These are phyloP conservation scores for Candida taoyuanica DNA, from an alignment of 805 yeast genomes.

Conservation along the genomic window DNA sequence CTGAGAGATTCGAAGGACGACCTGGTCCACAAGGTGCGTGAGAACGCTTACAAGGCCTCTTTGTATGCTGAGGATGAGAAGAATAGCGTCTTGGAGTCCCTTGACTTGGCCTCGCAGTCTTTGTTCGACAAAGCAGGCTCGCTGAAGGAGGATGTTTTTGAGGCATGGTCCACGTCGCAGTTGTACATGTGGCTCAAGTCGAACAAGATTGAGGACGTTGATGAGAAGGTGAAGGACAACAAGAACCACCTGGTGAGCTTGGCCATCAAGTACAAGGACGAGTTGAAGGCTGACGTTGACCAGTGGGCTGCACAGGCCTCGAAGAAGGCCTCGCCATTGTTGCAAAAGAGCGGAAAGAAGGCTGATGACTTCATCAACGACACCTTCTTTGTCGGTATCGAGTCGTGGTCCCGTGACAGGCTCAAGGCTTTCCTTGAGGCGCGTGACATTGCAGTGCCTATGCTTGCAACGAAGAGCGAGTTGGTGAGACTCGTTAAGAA, in stretches of 20 bases:
- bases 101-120: constrained; percentile 33
- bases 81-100: constrained; percentile 34
- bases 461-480: constrained; percentile 36
- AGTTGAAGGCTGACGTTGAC: constrained; percentile 36
- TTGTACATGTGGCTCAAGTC: constrained; percentile 48
- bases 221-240: constrained; percentile 30
- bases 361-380: constrained; percentile 37
- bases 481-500: constrained; percentile 37
- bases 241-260: constrained; percentile 33
- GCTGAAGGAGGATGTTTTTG: constrained; percentile 40
- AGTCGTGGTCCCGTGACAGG: constrained; percentile 43
- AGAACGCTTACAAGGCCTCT: constrained; percentile 41
- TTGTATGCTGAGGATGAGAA: constrained; percentile 35
- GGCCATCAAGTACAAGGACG: constrained; percentile 32
- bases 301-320: constrained; percentile 32
- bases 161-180: constrained; percentile 51
- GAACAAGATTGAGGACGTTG: constrained; percentile 36
- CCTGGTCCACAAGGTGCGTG: constrained; percentile 41
- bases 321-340: constrained; percentile 31
- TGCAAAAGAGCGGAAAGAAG: constrained; percentile 31
- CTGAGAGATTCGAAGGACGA: constrained; percentile 40
- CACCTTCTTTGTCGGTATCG: constrained; percentile 42
- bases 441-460: constrained; percentile 37
- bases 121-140: constrained; percentile 36
- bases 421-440: constrained; percentile 37